These are phyloP conservation scores for Beta vulgaris DNA, from an alignment of 148 eudicot species.

Conservation along the genomic window DNA sequence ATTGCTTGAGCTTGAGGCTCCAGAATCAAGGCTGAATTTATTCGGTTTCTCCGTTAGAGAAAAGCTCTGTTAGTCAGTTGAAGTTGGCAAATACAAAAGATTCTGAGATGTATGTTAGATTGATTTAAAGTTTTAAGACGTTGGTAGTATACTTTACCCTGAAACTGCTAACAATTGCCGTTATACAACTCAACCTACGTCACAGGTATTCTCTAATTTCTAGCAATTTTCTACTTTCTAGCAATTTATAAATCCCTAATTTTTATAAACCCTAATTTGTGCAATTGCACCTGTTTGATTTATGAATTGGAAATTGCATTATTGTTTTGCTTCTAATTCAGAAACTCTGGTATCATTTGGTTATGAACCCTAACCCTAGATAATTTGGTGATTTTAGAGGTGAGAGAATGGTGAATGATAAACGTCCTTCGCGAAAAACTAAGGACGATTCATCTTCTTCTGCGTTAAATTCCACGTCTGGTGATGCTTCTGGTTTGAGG, in stretches of 20 bases:
- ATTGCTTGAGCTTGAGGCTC: too few species aligned
- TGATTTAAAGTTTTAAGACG: too few species aligned
- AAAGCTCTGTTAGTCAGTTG: too few species aligned
- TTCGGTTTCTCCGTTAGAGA: too few species aligned
- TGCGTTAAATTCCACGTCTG: constrained; percentile 21
- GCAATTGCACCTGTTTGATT: not conserved
- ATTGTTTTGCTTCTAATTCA: not conserved
- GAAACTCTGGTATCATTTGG: not conserved
- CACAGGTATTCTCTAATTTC: not conserved
- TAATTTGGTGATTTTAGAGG: constrained; percentile 2
- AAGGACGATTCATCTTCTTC: constrained; percentile 22
- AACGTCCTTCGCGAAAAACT: constrained; percentile 22
- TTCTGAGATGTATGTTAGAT: too few species aligned
- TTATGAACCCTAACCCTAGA: not conserved
- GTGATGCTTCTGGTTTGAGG: constrained; percentile 33
- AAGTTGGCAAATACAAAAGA: too few species aligned
- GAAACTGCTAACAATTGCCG: not conserved
- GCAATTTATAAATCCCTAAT: not conserved
- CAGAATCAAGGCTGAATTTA: too few species aligned
- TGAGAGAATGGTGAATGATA: constrained; percentile 33
- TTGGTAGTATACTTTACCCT: too few species aligned
- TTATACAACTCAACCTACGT: not conserved
- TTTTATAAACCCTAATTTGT: not conserved
- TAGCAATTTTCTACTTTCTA: not conserved
- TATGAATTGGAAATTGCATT: not conserved